These are phyloP conservation scores for Leucosporidium creatinivorum DNA, from an alignment of 768 basidiomycete genomes.

Conservation along the genomic window DNA sequence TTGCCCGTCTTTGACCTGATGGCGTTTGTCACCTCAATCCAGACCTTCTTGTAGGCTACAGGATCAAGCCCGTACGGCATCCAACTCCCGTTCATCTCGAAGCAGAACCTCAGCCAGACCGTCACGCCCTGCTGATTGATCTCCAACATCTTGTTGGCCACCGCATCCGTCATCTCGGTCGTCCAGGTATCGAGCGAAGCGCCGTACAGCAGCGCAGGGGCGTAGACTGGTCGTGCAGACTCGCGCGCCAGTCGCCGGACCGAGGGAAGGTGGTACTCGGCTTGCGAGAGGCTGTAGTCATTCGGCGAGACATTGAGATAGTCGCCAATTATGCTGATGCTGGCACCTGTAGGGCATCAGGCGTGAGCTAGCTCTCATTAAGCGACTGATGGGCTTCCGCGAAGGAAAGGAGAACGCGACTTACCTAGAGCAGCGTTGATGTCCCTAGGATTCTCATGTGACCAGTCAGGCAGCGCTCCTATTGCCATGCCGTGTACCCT, in stretches of 20 bases:
- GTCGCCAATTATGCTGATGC: constrained; percentile 15
- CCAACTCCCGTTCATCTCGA: constrained; percentile 33
- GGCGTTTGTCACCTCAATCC: constrained; percentile 5
- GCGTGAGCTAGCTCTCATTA: no score
- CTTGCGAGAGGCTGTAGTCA: neutral
- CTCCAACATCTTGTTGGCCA: constrained; percentile 2
- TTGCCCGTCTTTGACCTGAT: constrained; percentile 19
- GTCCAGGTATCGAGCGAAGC: constrained; percentile 20
- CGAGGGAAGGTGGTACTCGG: constrained; percentile 16
- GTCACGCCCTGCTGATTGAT: constrained; percentile 15
- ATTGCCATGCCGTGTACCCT: constrained; percentile 4
- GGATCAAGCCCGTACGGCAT: constrained; percentile 24
- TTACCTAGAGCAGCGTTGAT: constrained; percentile 18
- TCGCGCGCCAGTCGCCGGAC: constrained; percentile 2
- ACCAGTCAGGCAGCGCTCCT: constrained; percentile 27
- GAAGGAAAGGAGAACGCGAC: no score
- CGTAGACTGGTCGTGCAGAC: constrained; percentile 18
- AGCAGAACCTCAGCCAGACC: constrained; percentile 23
- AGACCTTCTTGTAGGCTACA: neutral
- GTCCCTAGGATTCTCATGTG: constrained; percentile 8
- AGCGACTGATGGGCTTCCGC: no score
- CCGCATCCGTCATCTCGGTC: constrained; percentile 10
- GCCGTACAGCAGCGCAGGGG: constrained; percentile 20
- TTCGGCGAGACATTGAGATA: constrained; percentile 22
- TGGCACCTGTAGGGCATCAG: neutral